A percentile compares a stretch with the other conserved stretches of the same genome.
Evolutionary conservation across 805 yeast genomes (phyloP).

Genomic region (Candida patagonica): DNA sequence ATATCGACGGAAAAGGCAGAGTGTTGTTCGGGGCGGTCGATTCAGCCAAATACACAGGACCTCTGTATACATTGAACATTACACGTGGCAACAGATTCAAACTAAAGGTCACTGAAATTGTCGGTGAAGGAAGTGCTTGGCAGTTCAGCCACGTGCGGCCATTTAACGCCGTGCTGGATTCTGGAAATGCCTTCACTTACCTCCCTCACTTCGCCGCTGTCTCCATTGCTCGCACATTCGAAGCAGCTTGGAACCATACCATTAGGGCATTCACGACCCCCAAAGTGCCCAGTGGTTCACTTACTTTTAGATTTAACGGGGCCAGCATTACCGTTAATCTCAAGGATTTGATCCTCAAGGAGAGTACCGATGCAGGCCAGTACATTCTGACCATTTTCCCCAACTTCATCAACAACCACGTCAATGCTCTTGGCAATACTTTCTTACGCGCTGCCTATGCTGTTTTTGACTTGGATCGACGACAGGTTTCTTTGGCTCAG

Average conservation of each 20-base stretch:
- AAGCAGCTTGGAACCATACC: too few species aligned
- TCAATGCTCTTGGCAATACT: slow-evolving; percentile 49
- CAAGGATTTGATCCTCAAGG: neutral
- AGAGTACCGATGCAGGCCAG: too few species aligned
- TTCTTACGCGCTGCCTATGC: slow-evolving; percentile 56
- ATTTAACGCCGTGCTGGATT: slow-evolving; percentile 41
- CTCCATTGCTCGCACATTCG: slow-evolving; percentile 6
- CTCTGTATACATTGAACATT: neutral
- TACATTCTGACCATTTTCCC: slow-evolving; percentile 5
- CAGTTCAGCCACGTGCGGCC: too few species aligned
- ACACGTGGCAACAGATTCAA: neutral
- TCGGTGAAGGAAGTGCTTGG: too few species aligned
- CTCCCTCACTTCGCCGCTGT: slow-evolving; percentile 33
- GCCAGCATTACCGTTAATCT: slow-evolving; percentile 18
- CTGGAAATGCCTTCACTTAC: slow-evolving; percentile 47
- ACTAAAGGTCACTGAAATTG: slow-evolving; percentile 5
- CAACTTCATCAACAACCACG: too few species aligned
- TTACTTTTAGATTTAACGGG: slow-evolving; percentile 21
- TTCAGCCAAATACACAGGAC: slow-evolving; percentile 24
- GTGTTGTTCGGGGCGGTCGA: slow-evolving; percentile 44
- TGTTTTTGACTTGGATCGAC: slow-evolving; percentile 57
- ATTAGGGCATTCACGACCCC: too few species aligned
- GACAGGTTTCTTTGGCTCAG: slow-evolving; percentile 47
- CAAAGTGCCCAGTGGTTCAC: too few species aligned
- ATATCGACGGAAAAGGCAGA: slow-evolving; percentile 20